Evolutionary conservation across 805 yeast genomes (phyloP), one percentile per base, ranked within the genome.

Genomic region (Nakazawaea wickerhamii): DNA sequence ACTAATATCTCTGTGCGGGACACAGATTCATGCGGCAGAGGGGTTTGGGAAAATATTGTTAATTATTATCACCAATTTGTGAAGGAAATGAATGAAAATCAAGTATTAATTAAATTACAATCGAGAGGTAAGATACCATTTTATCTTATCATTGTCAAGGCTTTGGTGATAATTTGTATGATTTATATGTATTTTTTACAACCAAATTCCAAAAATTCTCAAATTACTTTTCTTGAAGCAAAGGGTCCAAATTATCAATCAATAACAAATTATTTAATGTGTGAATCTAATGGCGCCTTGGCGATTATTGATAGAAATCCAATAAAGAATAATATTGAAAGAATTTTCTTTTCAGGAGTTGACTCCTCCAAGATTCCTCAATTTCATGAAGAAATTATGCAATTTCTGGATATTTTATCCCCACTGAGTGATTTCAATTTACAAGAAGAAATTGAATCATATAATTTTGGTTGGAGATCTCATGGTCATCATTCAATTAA

Each of bases 241-340:
- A 20, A 20, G 9, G 21, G 36, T 20, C 18, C 36, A 13, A 19
- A 21, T 33, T 35, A n/a, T 20, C 14, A 14, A 35, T 22, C 3
- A 13, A 1, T 27, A 11, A 14, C 9, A 7, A 31, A 30, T 11
- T 39, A 31, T 32, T 39, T 39, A 32, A 17, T 39, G 36, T 39
- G 42, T 39, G 36, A 30, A 8, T 25, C 11, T 20, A 13, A 22
- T 5, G 31, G 23, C 15, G 20, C 36, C 1, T 1, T 39, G 5
- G 30, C 31, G 3, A 19, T 39, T 15, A 23, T 39, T 14, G 37
- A 32, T 9, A 39, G 42, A 30, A 11, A 31, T 19, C 42, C 36
- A 8, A 4, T 17, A 23, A 31, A 18, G 8, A 8, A 13, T 11
- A 7, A 8, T 13, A 21, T 31, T 17, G 37, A 32, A 31, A 22